Evolutionary conservation across 2,329 filamentous ascomycete genomes (phyloP), one percentile per base, ranked within the genome.

Genomic region (Xylariales sp.): DNA sequence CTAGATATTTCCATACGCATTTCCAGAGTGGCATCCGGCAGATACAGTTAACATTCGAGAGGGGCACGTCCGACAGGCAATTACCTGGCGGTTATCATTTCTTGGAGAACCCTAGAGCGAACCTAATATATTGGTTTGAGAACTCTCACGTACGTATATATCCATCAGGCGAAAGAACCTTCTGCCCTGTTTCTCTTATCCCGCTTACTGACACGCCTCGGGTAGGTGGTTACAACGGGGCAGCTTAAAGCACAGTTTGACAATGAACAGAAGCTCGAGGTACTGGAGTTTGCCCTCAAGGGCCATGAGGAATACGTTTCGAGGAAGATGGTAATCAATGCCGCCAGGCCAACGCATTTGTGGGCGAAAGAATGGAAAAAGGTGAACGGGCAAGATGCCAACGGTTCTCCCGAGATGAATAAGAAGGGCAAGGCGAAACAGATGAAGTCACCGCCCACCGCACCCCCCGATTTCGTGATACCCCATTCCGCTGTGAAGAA

Each of bases 1-100:
- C 95, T 41, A 90, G 95, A 75, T 98, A 96, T 79, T 97, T 97
- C 78, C 89, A 92, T 74, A 94, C 93, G 0, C 91, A 97, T 75
- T 97, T 96, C 77, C 90, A 91, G 65, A 95, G 93, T 68, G 94
- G 94, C 6, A 90, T 97, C 63, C 91, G 88, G 73, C 93, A 90
- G 62, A 93, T 98, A 74, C 93, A 97, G 78, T 87, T 98, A 77
- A 89, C 94, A 28, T 86, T 97, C 74, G 94, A 97, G 73, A 90
- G 89, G 75, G 84, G 84, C 1, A 84, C 82, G 1, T 80, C 80
- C 0, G 88, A 91, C 70, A 84, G 83, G 58, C 81, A 84, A 9
- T 78, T 92, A 43, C 83, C 86, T 1, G 87, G 86, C 64, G 89
- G 90, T 55, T 89, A 88, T 53, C 89, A 92, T 74, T 90, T 90